Conservation (phyloP, 2,329 filamentous ascomycete species). For the Didymosphaeria variabile region DNA sequence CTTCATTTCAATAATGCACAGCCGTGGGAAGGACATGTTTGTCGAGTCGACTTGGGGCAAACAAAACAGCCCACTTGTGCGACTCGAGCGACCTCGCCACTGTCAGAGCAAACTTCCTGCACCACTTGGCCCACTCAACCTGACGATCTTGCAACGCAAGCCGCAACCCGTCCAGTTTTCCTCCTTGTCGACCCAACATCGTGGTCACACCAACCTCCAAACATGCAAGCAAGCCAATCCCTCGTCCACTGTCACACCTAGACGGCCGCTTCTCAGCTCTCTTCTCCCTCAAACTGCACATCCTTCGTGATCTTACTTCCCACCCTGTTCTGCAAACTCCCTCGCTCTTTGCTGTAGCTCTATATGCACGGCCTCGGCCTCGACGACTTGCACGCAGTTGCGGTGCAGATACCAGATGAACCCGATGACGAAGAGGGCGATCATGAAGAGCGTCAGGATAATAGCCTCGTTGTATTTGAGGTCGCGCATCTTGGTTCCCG, state of each 20-base stretch:
- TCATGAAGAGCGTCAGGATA: slow-evolving; percentile 3
- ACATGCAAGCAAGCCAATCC: no score
- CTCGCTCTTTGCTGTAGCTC: neutral
- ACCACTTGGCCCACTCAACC: neutral
- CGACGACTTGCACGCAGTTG: neutral
- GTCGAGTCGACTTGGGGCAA: slow-evolving; percentile 16
- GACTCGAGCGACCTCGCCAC: slow-evolving; percentile 1
- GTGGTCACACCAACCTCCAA: no score
- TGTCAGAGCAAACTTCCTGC: slow-evolving; percentile 1
- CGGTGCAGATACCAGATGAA: slow-evolving; percentile 3
- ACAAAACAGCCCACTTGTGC: slow-evolving; percentile 11
- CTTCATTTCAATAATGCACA: neutral
- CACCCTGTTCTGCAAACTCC: neutral
- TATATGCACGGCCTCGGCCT: slow-evolving; percentile 3
- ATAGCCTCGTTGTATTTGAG: neutral
- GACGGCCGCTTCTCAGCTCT: neutral
- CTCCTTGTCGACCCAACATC: no score
- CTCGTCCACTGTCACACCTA: no score
- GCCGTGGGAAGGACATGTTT: slow-evolving; percentile 9
- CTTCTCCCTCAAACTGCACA: neutral
- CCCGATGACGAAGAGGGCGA: neutral
- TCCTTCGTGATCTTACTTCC: no score
- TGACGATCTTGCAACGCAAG: neutral
- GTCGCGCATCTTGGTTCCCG: neutral
- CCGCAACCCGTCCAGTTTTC: neutral